Base-by-base conservation (phyloP, 2,329 filamentous ascomycete species). In the Chrysoporthe puriensis region DNA sequence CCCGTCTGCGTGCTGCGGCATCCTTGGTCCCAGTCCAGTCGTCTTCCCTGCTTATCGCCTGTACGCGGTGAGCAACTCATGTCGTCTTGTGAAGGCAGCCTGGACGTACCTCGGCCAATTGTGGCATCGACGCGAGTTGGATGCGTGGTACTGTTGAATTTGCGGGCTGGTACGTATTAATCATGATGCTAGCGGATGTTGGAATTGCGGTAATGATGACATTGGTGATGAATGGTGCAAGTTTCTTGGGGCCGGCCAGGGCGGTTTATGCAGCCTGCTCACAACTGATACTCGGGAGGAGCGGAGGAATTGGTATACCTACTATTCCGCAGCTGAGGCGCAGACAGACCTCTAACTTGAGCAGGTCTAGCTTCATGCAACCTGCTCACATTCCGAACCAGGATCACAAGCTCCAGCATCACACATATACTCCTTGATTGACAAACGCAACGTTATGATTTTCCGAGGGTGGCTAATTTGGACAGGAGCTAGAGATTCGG, bases 21-120 rank as follows among this genome's bases (percentile, higher is more conserved):
- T 83, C 78, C 18, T 71, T 82, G 34, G 74, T 78, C 3, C 82
- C 82, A 48, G 80, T 83, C 81, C 82, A 84, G 73, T 83, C 77
- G 63, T 84, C 82, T 69, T 81, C 76, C 42, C 60, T 73, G 66
- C 70, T 75, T 73, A 69, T 76, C 8, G 79, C 80, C 79, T 82
- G 58, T 70, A 71, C 34, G 50, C 18, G 43, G 70, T 77, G 59
- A 78, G 77, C 67, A 75, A 73, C 50, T 72, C 70, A 66, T 66
- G 36, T 71, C 67, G 60, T 21, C n/a, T 44, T 44, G 36, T 3
- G 13, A 14, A 61, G 32, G 14, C 32, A 16, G n/a, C n/a, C 40
- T 62, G 56, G 70, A 76, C 72, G 56, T 73, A 79, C 78, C 75
- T 80, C 77, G 67, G 75, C 75, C 71, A 81, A 73, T 69, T 81